These are phyloP conservation scores for Rhododendron mucronatum DNA, from an alignment of 148 eudicot genomes.

Conservation along the genomic window DNA sequence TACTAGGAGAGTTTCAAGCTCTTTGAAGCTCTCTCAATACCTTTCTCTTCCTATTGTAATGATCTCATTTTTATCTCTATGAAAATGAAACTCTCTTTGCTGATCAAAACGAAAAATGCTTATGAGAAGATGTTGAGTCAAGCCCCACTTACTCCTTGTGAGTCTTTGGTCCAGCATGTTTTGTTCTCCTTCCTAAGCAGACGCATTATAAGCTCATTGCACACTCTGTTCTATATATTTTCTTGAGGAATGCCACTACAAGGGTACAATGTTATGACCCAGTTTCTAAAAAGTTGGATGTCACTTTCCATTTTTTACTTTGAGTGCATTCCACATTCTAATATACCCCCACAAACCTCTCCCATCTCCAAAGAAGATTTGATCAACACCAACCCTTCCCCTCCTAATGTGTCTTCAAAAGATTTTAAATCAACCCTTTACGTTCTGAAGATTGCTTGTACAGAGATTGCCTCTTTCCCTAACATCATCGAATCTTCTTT, in stretches of 20 bases:
- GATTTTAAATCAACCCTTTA: background rate
- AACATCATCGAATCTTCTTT: background rate
- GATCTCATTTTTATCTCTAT: background rate
- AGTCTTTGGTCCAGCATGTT: background rate
- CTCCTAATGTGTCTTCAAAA: background rate
- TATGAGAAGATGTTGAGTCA: background rate
- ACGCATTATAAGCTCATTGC: background rate
- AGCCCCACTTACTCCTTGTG: background rate
- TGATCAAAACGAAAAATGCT: background rate
- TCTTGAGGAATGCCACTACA: background rate
- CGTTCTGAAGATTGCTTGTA: background rate
- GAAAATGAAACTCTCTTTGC: background rate
- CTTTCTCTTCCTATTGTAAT: background rate
- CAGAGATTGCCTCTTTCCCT: background rate
- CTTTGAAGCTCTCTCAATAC: background rate
- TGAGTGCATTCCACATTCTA: background rate
- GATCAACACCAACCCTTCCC: background rate
- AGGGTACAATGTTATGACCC: background rate
- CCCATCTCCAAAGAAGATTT: background rate
- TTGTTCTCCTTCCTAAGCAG: background rate
- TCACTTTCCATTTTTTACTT: background rate
- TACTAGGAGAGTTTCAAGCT: background rate
- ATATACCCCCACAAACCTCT: background rate
- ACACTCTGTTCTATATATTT: background rate
- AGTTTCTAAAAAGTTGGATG: background rate